Evolutionary conservation across 768 basidiomycete species (phyloP).

Genomic region (Russula lepida): DNA sequence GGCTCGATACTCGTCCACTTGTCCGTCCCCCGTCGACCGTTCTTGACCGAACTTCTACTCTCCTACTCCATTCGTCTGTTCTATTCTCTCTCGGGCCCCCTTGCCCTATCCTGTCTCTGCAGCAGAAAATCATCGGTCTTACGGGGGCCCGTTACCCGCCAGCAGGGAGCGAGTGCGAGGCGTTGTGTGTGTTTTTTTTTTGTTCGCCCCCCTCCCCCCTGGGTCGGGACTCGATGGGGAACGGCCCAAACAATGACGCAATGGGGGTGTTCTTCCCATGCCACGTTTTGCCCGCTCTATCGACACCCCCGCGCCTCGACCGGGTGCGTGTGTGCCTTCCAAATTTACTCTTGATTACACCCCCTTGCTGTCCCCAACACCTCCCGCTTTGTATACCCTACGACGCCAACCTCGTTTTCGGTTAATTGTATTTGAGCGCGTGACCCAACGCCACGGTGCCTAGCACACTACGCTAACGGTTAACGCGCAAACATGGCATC

Average conservation of each 20-base stretch:
- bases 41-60: slow-evolving; percentile 5
- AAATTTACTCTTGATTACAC: too few species aligned
- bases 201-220: background rate
- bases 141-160: background rate
- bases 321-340: background rate
- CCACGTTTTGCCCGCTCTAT: slow-evolving; percentile 15
- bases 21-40: too few species aligned
- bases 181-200: background rate
- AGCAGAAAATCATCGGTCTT: background rate
- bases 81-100: background rate
- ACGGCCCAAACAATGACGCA: slow-evolving; percentile 8
- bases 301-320: slow-evolving; percentile 19
- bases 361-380: background rate
- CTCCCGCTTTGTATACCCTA: background rate
- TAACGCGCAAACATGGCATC: background rate
- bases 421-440: background rate
- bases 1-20: background rate
- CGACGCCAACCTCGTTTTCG: slow-evolving; percentile 4
- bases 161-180: background rate
- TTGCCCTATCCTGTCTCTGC: background rate
- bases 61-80: slow-evolving; percentile 11
- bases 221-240: background rate
- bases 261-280: background rate
- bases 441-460: background rate
- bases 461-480: background rate